These are phyloP conservation scores for Saccharomyces paradoxus DNA, from an alignment of 805 yeast genomes.

Conservation along the genomic window DNA sequence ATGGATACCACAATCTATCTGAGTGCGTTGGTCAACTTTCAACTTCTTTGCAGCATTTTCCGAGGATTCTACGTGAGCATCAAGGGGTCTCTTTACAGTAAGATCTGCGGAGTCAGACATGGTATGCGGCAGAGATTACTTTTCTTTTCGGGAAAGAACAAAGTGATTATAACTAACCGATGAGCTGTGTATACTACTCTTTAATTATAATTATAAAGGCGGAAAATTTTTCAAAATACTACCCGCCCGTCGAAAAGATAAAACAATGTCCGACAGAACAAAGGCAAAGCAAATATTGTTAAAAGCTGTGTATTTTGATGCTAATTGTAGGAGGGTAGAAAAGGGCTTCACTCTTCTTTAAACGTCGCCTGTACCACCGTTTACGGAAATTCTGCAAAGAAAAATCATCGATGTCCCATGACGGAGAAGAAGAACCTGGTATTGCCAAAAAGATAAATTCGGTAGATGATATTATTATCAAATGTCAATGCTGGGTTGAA, in stretches of 20 bases:
- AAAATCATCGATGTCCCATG: conserved; percentile 11
- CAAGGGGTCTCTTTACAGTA: conserved; percentile 11
- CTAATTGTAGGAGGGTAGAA: not conserved
- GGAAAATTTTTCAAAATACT: not conserved
- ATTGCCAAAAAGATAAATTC: conserved; percentile 23
- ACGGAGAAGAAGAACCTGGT: conserved; percentile 21
- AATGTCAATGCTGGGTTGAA: conserved; percentile 73
- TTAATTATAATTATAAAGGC: not conserved
- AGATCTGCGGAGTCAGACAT: conserved; percentile 4
- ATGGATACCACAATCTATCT: conserved; percentile 37
- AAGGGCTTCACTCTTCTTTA: too few relatives aligned
- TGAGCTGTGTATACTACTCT: not conserved
- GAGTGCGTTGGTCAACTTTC: conserved; percentile 4
- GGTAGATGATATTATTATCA: conserved; percentile 51
- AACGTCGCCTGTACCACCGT: not conserved
- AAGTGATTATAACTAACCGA: not conserved
- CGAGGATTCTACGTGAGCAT: conserved; percentile 2
- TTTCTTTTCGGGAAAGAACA: not conserved
- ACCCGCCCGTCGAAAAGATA: not conserved
- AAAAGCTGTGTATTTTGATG: not conserved
- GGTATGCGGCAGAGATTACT: not conserved
- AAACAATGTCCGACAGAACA: not conserved
- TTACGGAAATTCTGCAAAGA: not conserved
- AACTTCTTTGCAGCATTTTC: conserved; percentile 7
- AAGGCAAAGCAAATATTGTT: not conserved